Conservation (phyloP, 495 filamentous ascomycete species). For the Penicillium subrubescens region DNA sequence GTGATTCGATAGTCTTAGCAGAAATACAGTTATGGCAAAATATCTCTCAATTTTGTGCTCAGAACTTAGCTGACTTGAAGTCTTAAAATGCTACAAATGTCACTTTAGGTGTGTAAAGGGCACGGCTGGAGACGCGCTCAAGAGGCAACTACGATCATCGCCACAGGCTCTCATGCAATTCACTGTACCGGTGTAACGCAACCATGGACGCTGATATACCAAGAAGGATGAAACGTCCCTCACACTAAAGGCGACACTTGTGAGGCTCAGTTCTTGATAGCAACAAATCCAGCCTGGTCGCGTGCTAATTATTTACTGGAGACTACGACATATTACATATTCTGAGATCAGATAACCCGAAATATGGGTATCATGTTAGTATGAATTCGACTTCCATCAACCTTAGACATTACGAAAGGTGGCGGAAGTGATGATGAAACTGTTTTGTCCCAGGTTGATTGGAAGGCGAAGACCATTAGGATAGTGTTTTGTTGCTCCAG, state of each 20-base stretch:
- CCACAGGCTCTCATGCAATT: slow-evolving; percentile 20
- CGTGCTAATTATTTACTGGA: background rate
- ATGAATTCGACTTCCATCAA: background rate
- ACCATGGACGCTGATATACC: slow-evolving; percentile 21
- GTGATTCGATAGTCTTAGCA: background rate
- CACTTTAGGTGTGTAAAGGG: slow-evolving; percentile 17
- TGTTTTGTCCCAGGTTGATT: no score
- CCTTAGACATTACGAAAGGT: no score
- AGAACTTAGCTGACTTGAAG: background rate
- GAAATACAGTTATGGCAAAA: slow-evolving; percentile 20
- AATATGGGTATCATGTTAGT: background rate
- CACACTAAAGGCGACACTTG: slow-evolving; percentile 23
- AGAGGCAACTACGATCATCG: slow-evolving; percentile 26
- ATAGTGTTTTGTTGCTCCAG: no score
- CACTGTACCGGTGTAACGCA: slow-evolving; percentile 18
- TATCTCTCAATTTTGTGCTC: background rate
- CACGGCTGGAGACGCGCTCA: slow-evolving; percentile 15
- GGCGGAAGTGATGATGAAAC: no score
- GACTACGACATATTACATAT: slow-evolving; percentile 2
- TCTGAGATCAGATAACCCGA: background rate
- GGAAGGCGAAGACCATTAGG: no score
- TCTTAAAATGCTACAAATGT: slow-evolving; percentile 22
- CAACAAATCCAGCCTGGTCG: background rate
- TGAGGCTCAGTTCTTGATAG: slow-evolving; percentile 11
- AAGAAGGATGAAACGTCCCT: slow-evolving; percentile 25